Evolutionary conservation across 2,329 filamentous ascomycete genomes (phyloP), one percentile per base, ranked within the genome.

Genomic region (Alternaria longipes): DNA sequence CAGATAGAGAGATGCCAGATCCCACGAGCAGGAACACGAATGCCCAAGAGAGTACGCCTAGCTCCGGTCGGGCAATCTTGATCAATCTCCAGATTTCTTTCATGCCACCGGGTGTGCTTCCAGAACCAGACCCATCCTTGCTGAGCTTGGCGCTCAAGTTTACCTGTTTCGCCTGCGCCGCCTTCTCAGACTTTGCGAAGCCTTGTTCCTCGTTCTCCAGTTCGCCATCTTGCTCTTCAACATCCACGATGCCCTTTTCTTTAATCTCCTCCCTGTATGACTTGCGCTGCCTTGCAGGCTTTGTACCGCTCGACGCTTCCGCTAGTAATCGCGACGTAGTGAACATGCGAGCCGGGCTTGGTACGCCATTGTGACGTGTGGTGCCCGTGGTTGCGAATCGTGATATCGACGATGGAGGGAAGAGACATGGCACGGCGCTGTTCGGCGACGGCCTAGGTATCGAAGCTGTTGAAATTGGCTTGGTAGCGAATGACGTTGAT

Each of bases 1-100:
- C 92, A 2, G 93, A 94, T 91, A 99, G 97, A 59, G 94, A 97
- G 69, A 99, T 93, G 53, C 89, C 87, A 4, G 94, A 98, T 16
- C 94, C 97, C 64, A 97, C 85, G 60, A 99, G 84, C 52, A 99
- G 84, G 75, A 97, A 91, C 56, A 91, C 78, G 76, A 98, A 94
- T 4, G 96, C 96, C 65, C 91, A 72, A n/a, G 84, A 85, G 16
- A 99, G 87, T 79, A 91, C 91, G 74, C 85, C 90, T 30, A 91
- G 81, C 81, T 99, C 95, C 3, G 94, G 94, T 56, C 87, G 86
- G 12, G 95, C 95, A 75, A 99, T 95, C 79, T 90, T 93, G 77
- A 99, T 85, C 71, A 99, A 82, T 53, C 95, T 88, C 89, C 89
- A 91, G 69, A 98, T 88, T 80, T 99, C 95, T 12, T 82, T 83